Base-by-base conservation (phyloP, 2,329 filamentous ascomycete genomes). In the Sphaerostilbella broomeana region DNA sequence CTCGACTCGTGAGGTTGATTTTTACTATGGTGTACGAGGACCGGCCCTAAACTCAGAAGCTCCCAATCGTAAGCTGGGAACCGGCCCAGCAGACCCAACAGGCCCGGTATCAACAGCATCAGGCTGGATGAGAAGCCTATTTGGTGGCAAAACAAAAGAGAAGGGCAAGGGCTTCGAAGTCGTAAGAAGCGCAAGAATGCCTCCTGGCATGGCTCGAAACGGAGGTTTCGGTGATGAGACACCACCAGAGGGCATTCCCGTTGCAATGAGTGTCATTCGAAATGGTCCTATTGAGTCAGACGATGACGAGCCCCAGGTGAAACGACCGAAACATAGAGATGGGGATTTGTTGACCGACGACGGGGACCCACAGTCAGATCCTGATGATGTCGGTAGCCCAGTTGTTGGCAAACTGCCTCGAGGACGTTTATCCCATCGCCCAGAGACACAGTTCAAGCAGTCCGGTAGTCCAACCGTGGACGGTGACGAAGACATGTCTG, bases 81-180 rank as follows among this genome's bases (percentile, higher is more conserved):
- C 92, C 4, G 92, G 92, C 0, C 92, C 92, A 3, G 88, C 89
- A 7, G 90, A 98, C 65, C 92, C 92, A 1, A 95, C 89, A 25
- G 86, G 89, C 1, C 87, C 89, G 0, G 85, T 95, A 15, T 84
- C 87, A 2, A 90, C 86, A 6, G 90, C 92, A 0, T 84, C 85
- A 0, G 86, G 87, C 4, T 98, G 90, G 88, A 78, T 97, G 60
- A 82, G 86, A 51, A 76, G 73, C 37, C 57, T 95, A 5, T 76
- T 95, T 43, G 81, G 81, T 10, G 84, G 83, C 12, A 94, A 94
- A 64, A 87, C 81, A 6, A 95, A 95, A 57, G 90, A 95, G 49
- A 94, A 94, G 62, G 82, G 83, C 49, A 97, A 97, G 62, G 92
- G 92, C 0, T 98, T 98, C 51, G 92, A 97, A 59, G 92, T 98